Evolutionary conservation across 305 asterid genomes (phyloP).

Genomic region (Rubia peregrina): DNA sequence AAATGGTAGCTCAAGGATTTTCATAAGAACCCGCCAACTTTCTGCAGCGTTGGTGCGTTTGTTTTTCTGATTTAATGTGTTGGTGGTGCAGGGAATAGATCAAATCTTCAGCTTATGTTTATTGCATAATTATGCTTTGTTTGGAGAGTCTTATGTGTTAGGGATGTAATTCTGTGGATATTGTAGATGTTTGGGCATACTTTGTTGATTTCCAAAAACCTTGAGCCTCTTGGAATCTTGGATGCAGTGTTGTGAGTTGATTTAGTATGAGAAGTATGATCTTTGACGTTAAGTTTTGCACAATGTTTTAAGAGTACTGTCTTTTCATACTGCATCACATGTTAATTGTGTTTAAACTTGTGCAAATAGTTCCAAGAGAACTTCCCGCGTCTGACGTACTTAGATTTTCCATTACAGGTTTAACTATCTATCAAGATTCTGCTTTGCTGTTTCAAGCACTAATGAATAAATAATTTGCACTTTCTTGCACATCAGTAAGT

Average conservation of each 20-base stretch:
- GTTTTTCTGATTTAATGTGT: no score
- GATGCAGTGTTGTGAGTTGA: neutral
- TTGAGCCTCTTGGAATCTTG: neutral
- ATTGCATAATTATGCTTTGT: no score
- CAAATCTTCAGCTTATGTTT: no score
- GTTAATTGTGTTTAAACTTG: neutral
- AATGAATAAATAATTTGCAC: neutral
- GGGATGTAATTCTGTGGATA: no score
- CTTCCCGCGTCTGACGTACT: slow-evolving; percentile 6
- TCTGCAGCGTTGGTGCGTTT: no score
- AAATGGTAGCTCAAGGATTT: no score
- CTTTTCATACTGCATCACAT: neutral
- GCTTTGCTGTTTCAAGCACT: neutral
- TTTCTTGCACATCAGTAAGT: neutral
- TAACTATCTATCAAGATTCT: neutral
- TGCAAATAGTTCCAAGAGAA: neutral
- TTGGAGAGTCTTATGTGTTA: no score
- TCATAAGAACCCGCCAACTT: no score
- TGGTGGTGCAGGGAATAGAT: no score
- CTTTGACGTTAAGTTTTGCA: neutral
- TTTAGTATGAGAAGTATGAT: neutral
- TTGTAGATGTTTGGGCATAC: neutral
- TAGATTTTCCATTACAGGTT: slow-evolving; percentile 14
- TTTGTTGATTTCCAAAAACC: neutral
- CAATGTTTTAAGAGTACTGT: neutral